These are phyloP conservation scores for Cubamyces lactineus DNA, from an alignment of 768 basidiomycete species.

Conservation along the genomic window DNA sequence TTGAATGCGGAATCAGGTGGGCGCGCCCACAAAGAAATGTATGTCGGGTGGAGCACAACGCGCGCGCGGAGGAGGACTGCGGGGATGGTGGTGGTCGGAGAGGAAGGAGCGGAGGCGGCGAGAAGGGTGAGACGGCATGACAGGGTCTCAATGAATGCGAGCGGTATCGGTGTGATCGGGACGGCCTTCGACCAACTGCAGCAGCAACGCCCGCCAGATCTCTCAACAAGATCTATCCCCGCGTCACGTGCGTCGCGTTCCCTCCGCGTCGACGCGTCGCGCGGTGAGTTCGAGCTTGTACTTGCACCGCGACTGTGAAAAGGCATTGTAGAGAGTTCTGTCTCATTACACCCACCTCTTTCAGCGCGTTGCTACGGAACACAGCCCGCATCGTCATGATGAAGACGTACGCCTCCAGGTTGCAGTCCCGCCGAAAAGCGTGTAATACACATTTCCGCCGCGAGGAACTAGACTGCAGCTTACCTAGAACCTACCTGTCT, in stretches of 20 bases:
- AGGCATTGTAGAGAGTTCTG: background rate
- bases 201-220: background rate
- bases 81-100: slow-evolving; percentile 22
- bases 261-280: no score
- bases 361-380: no score
- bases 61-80: slow-evolving; percentile 21
- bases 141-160: background rate
- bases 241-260: slow-evolving; percentile 17
- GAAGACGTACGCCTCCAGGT: no score
- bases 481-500: no score
- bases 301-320: no score
- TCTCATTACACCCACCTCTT: no score
- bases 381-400: background rate
- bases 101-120: slow-evolving; percentile 8
- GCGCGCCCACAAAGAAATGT: no score
- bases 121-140: background rate
- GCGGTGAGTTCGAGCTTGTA: no score
- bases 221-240: slow-evolving; percentile 18
- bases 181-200: background rate
- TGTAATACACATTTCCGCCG: no score
- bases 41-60: background rate
- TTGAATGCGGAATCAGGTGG: background rate
- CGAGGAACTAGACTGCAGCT: no score
- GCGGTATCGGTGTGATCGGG: slow-evolving; percentile 7
- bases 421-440: no score